These are phyloP conservation scores for Mollisiaceae sp. DNA, from an alignment of 2,329 filamentous ascomycete species.

Conservation along the genomic window DNA sequence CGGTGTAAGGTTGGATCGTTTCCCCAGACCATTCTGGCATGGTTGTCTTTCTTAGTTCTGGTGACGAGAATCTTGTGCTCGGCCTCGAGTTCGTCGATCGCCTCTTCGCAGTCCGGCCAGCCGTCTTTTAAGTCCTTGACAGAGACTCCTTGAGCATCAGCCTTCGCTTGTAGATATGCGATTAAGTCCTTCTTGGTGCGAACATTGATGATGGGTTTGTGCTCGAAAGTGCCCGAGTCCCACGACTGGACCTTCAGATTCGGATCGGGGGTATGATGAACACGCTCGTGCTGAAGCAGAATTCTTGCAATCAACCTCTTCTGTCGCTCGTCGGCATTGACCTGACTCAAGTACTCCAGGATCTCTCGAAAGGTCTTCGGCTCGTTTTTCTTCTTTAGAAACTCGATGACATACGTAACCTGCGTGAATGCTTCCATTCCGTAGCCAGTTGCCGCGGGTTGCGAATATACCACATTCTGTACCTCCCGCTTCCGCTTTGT, in stretches of 20 bases:
- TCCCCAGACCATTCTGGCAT: slow-evolving; percentile 84
- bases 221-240: slow-evolving; percentile 75
- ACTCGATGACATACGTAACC: slow-evolving; percentile 84
- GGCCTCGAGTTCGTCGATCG: slow-evolving; percentile 77
- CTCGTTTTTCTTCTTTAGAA: slow-evolving; percentile 74
- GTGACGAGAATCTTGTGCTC: slow-evolving; percentile 84
- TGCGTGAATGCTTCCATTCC: slow-evolving; percentile 85
- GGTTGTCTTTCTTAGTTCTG: slow-evolving; percentile 89
- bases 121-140: slow-evolving; percentile 96
- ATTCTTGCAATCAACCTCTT: slow-evolving; percentile 70
- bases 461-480: slow-evolving; percentile 71
- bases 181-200: slow-evolving; percentile 78
- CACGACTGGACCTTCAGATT: slow-evolving; percentile 70
- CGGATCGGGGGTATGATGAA: slow-evolving; percentile 60
- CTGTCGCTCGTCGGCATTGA: slow-evolving; percentile 62
- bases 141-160: slow-evolving; percentile 77
- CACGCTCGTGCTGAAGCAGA: slow-evolving; percentile 67
- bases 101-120: slow-evolving; percentile 83
- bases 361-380: slow-evolving; percentile 77
- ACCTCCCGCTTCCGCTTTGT: slow-evolving; percentile 65
- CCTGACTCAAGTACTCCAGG: slow-evolving; percentile 78
- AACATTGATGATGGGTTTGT: slow-evolving; percentile 85
- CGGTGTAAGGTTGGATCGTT: slow-evolving; percentile 82
- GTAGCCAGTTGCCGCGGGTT: slow-evolving; percentile 76
- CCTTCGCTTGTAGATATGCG: slow-evolving; percentile 79